phyloP scores from a whole-genome alignment of 352 stramenopile genomes.

The Blastocystis sp. region DNA sequence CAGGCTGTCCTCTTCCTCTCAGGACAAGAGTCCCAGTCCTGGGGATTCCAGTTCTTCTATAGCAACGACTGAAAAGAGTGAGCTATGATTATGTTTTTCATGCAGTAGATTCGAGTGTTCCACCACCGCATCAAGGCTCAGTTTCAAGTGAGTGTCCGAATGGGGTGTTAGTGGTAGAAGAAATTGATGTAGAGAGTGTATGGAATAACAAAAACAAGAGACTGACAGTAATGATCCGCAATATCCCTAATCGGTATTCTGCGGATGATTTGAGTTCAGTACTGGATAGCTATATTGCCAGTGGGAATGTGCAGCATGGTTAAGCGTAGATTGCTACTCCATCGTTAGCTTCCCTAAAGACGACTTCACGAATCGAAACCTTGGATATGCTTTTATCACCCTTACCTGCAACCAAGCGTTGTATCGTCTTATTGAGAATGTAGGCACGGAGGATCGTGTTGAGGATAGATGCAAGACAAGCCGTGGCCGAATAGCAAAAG shows the following conservation, averaged over 20 bases:
- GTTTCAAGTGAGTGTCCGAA: too few relatives aligned
- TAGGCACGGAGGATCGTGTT: background rate
- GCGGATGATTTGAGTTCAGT: background rate
- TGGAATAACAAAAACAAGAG: background rate
- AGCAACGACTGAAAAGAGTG: too few relatives aligned
- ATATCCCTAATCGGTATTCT: background rate
- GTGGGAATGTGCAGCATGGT: background rate
- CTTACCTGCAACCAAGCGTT: background rate
- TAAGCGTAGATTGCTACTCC: background rate
- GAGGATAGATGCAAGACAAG: background rate
- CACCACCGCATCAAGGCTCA: too few relatives aligned
- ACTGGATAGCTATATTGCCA: background rate
- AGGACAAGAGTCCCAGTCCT: too few relatives aligned
- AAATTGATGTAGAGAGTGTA: background rate
- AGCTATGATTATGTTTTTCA: too few relatives aligned
- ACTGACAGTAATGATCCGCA: background rate
- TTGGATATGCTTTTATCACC: background rate
- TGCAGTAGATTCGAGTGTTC: too few relatives aligned
- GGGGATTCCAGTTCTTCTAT: too few relatives aligned
- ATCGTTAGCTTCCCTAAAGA: background rate
- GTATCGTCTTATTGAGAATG: background rate
- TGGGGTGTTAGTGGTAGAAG: background rate
- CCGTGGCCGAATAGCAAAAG: background rate
- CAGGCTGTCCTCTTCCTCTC: too few relatives aligned
- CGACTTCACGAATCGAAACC: background rate